Base-by-base conservation (phyloP, 2,329 filamentous ascomycete species). In the Aspergillus tanneri region DNA sequence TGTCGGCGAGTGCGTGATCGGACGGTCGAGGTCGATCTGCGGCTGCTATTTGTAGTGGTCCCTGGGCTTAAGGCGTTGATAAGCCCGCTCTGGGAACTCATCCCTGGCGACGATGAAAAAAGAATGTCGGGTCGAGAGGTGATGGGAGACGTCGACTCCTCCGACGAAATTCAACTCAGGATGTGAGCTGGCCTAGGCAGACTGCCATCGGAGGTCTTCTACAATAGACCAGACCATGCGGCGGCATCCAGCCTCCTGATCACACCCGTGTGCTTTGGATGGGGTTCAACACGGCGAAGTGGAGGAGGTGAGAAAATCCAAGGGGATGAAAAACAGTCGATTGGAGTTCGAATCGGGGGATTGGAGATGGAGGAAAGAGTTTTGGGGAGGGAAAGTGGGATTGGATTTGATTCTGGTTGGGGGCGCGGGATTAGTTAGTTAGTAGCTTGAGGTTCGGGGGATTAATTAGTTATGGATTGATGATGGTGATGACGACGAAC, bases 1-100 rank as follows among this genome's bases (percentile, higher is more conserved):
- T 75, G 57, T 34, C 72, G 70, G 47, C 71, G 63, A 51, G 69
- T 71, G 38, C 72, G 72, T 47, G 73, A 69, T 54, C 73, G 70
- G 44, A 76, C 59, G 27, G 70, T 69, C 19, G 70, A 72, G 54
- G 60, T 61, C 23, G 66, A 65, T 50, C 60, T 59, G 35, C 52
- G 64, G 46, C 53, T 60, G 27, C 63, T 61, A 54, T 60, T 65
- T 44, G 63, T 62, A 53, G 58, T 65, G 47, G 61, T 58, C 52
- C 63, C 63, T 48, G 66, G 64, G 59, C 64, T 62, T 50, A 66
- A 58, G 58, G 60, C 57, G 62, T 71, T 66, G 62, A 57, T 55
- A 51, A 64, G 56, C 56, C 64, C 64, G 54, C 58, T 65, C 59
- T 67, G 64, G 57, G 66, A 68, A 71, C 62, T 73, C 70, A 73